A percentile compares a stretch with the other conserved stretches of the same genome.
Conservation (phyloP, 108 stramenopile species). For the Discostella stelligeroides region DNA sequence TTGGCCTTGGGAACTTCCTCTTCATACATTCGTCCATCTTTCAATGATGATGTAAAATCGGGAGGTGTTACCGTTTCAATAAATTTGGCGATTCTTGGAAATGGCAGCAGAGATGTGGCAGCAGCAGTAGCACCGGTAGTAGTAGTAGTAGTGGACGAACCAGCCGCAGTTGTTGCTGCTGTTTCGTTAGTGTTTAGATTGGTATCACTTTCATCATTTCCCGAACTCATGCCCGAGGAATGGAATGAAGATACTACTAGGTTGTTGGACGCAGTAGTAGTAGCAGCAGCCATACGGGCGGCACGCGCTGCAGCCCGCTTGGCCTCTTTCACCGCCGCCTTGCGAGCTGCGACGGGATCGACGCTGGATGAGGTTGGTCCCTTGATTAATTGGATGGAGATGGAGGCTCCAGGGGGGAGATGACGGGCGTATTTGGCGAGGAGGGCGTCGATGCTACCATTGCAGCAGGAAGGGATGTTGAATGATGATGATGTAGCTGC, state of each 20-base stretch:
- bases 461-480: not conserved
- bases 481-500: not conserved
- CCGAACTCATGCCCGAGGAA: not conserved
- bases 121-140: not conserved
- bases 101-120: slow-evolving; percentile 11
- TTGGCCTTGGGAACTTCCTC: slow-evolving; percentile 81
- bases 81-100: slow-evolving; percentile 82
- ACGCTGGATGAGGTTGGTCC: slow-evolving; percentile 30
- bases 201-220: slow-evolving; percentile 8
- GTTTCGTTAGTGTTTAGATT: too few species aligned
- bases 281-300: not conserved
- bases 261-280: not conserved
- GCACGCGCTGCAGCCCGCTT: not conserved
- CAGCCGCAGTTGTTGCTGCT: too few species aligned
- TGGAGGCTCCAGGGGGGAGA: slow-evolving; percentile 45
- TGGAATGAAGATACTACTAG: not conserved
- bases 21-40: slow-evolving; percentile 69
- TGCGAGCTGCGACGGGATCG: slow-evolving; percentile 43
- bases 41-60: slow-evolving; percentile 57
- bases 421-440: slow-evolving; percentile 47
- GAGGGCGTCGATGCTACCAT: slow-evolving; percentile 41
- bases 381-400: slow-evolving; percentile 45
- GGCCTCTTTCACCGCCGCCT: slow-evolving; percentile 8
- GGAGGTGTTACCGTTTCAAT: slow-evolving; percentile 65
- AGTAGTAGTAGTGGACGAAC: not conserved